Evolutionary conservation across 805 yeast species (phyloP), one percentile per base, ranked within the genome.

Genomic region (Starmerella khaoyaiensis): DNA sequence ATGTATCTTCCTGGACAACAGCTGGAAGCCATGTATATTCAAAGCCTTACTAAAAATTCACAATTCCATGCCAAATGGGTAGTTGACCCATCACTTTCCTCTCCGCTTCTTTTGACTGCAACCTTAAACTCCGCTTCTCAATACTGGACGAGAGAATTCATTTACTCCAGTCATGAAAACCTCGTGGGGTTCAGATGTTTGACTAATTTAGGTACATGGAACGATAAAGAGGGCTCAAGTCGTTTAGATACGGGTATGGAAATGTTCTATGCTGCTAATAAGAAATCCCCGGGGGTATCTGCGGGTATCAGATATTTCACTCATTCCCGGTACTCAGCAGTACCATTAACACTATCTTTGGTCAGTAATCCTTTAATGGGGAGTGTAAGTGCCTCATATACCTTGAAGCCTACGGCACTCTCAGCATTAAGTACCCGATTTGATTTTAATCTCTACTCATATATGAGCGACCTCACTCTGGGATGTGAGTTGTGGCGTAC

Each of bases 281-380:
- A 80, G 31, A 77, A 82, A 69, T 76, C 87, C 41, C 96, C 96
- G 0, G 97, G 96, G 0, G 36, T 86, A 15, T 81, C 94, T 0
- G 72, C 93, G 1, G 87, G 93, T 0, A 56, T 83, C 33, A 61
- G 96, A 31, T 87, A 90, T 55, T 70, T 87, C 1, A 81, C 95
- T 0, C 76, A 81, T 44, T 74, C 94, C 0, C 74, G 90, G 0
- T 72, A 80, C 29, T 79, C 94, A 0, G 93, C 93, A 3, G 79
- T 82, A 45, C 98, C 98, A 0, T 60, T 86, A 45, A 80, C 94
- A 0, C 70, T 90, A 68, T 79, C 97, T 0, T 52, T 87, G 27
- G 76, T 94, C 0, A 67, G 78, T 40, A 90, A 90, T 55, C 98
- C 98, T 1, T 63, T 90, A 12, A 63, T 87, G 54, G 98, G 98